These are phyloP conservation scores for Diaporthe helianthi DNA, from an alignment of 2,329 filamentous ascomycete genomes.

Conservation along the genomic window DNA sequence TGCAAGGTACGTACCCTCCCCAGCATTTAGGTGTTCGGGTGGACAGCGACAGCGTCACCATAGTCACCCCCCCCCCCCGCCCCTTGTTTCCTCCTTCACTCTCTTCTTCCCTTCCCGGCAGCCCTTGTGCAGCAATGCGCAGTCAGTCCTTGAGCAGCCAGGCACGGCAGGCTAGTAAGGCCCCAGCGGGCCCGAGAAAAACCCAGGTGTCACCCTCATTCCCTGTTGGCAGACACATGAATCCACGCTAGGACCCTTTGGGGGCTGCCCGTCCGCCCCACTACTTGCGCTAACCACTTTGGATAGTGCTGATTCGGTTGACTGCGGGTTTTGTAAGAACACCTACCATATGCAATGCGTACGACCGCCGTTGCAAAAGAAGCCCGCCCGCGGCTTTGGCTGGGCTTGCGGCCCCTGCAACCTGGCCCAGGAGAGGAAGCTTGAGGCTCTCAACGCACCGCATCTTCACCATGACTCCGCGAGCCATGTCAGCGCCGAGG, in stretches of 20 bases:
- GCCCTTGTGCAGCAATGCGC: constrained; percentile 23
- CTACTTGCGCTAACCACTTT: constrained; percentile 31
- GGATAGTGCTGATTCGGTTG: constrained; percentile 86
- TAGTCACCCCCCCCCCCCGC: constrained; percentile 29
- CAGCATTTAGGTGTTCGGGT: constrained; percentile 14
- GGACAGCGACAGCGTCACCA: constrained; percentile 12
- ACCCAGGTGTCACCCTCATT: constrained; percentile 20
- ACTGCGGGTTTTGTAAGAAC: constrained; percentile 92
- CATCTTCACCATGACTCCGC: constrained; percentile 72
- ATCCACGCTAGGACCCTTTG: constrained; percentile 28
- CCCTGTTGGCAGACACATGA: constrained; percentile 26
- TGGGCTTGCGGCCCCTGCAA: constrained; percentile 98
- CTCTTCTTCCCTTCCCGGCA: constrained; percentile 20
- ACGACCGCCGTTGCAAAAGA: constrained; percentile 88
- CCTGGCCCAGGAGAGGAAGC: constrained; percentile 89
- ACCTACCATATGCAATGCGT: constrained; percentile 99
- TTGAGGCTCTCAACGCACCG: constrained; percentile 89
- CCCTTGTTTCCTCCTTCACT: constrained; percentile 31
- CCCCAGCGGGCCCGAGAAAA: constrained; percentile 21
- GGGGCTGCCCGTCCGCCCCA: constrained; percentile 18
- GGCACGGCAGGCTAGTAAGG: constrained; percentile 7
- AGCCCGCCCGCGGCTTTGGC: constrained; percentile 94
- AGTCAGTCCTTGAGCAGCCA: constrained; percentile 27
- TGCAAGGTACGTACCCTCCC: constrained; percentile 72
- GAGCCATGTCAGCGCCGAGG: constrained; percentile 67